Evolutionary conservation across 352 stramenopile genomes (phyloP), one percentile per base, ranked within the genome.

Genomic region (Pythium pyrilobum): DNA sequence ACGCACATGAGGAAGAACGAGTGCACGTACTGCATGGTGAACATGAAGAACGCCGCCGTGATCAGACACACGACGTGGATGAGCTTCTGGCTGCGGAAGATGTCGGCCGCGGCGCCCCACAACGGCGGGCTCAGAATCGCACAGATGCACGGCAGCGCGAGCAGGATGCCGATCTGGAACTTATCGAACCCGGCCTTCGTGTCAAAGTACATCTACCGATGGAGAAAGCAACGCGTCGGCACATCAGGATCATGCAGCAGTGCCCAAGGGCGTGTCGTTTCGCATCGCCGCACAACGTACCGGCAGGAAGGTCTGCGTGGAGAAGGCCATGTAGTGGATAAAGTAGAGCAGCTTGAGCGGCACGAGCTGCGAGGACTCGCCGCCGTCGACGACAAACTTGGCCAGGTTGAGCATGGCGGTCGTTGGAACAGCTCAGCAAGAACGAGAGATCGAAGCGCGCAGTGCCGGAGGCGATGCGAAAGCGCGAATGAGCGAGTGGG

Each of bases 101-200:
- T 47, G 39, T 91, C 81, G 31, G 76, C 72, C 9, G 74, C 67
- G 3, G 67, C 73, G 13, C 81, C 77, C 81, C 81, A 91, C 31
- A 91, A 64, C 13, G 72, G 72, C 15, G 81, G 81, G 21, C 74
- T 68, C 24, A 91, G 51, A 58, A 91, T 87, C 33, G 76, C 63
- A 47, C 77, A 91, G 15, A 91, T 68, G 51, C 77, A 84, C 10
- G 76, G 77, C 15, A 91, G 64, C 44, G 81, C 70, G 6, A 83
- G 59, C 52, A 91, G 42, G 16, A 91, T 62, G 27, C 77, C 81
- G 54, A 91, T 91, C 69, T 91, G 81, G 62, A 89, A 72, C 73
- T 87, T 87, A 50, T 72, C 66, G 51, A 81, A 87, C 46, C 76
- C 55, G 9, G 57, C 73, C 15, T 59, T 66, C 39, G 70, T 75